Percentiles rank a stretch among this genome's conserved stretches.
These are phyloP conservation scores for Corniculantispora saksenae DNA, from an alignment of 2,329 filamentous ascomycete genomes.

Conservation along the genomic window DNA sequence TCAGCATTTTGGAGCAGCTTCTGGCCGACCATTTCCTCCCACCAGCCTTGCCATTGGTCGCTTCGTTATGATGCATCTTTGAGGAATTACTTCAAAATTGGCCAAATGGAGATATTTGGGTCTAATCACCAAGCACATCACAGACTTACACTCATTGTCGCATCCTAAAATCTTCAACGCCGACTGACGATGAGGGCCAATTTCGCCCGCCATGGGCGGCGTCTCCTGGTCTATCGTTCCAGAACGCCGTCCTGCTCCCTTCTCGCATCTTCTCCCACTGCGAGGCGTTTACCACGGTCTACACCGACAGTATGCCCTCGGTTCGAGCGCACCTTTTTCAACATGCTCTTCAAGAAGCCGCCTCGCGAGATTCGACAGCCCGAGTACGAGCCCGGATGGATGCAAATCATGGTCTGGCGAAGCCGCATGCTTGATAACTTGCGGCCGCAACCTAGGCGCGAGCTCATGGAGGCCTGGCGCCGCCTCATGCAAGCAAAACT, in stretches of 20 bases:
- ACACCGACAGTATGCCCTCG: conserved; percentile 26
- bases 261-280: conserved; percentile 26
- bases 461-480: conserved; percentile 65
- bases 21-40: not conserved
- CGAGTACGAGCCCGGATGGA: conserved; percentile 69
- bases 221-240: conserved; percentile 38
- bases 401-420: conserved; percentile 68
- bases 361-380: conserved; percentile 61
- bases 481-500: conserved; percentile 62
- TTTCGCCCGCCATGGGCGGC: conserved; percentile 46
- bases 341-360: conserved; percentile 59
- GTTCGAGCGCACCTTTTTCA: conserved; percentile 54
- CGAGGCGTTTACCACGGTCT: conserved; percentile 28
- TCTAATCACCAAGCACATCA: not conserved
- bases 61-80: conserved; percentile 5
- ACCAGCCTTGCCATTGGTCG: not conserved
- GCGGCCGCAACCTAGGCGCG: conserved; percentile 62
- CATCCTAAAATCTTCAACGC: conserved; percentile 6
- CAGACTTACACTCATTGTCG: not conserved
- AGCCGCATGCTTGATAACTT: conserved; percentile 63
- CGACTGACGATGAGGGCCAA: conserved; percentile 42
- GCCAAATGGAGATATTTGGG: not conserved
- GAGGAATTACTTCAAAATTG: not conserved
- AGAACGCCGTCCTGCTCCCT: conserved; percentile 36
- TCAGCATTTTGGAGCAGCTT: not conserved